These are phyloP conservation scores for Quercus lobata DNA, from an alignment of 331 rosid genomes.

Conservation along the genomic window DNA sequence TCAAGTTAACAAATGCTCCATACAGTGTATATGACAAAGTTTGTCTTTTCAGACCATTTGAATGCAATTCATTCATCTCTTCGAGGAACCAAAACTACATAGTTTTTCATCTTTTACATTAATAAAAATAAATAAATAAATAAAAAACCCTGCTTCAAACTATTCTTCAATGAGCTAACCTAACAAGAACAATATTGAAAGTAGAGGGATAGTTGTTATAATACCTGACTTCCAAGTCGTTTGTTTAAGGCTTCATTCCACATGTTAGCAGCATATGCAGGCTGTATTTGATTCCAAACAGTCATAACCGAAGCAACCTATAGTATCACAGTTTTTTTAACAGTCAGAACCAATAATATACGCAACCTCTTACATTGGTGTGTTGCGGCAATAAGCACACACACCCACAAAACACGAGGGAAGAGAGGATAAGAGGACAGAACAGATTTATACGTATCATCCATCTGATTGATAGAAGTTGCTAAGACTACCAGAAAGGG, in stretches of 20 bases:
- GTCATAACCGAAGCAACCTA: slow-evolving; percentile 99
- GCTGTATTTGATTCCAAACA: slow-evolving; percentile 84
- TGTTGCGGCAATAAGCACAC: slow-evolving; percentile 4
- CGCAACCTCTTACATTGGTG: slow-evolving; percentile 3
- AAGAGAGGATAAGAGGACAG: background rate
- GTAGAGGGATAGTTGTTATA: slow-evolving; percentile 12
- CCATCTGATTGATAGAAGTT: background rate
- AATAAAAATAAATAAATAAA: background rate
- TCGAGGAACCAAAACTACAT: slow-evolving; percentile 5
- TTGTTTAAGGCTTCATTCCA: slow-evolving; percentile 99
- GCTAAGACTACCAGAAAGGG: background rate
- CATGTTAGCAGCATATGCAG: slow-evolving; percentile 85
- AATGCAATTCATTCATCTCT: background rate
- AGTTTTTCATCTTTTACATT: slow-evolving; percentile 2
- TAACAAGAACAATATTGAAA: background rate
- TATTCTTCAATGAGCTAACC: background rate
- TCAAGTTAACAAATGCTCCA: background rate
- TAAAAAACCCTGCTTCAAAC: background rate
- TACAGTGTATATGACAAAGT: background rate
- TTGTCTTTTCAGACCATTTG: background rate
- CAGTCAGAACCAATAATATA: slow-evolving; percentile 11
- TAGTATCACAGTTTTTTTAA: slow-evolving; percentile 15
- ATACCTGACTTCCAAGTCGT: slow-evolving; percentile 83
- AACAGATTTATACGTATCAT: background rate
- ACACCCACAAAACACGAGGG: background rate